phyloP scores from a whole-genome alignment of 2,329 filamentous ascomycete species.

The Herpotrichia juniperi region DNA sequence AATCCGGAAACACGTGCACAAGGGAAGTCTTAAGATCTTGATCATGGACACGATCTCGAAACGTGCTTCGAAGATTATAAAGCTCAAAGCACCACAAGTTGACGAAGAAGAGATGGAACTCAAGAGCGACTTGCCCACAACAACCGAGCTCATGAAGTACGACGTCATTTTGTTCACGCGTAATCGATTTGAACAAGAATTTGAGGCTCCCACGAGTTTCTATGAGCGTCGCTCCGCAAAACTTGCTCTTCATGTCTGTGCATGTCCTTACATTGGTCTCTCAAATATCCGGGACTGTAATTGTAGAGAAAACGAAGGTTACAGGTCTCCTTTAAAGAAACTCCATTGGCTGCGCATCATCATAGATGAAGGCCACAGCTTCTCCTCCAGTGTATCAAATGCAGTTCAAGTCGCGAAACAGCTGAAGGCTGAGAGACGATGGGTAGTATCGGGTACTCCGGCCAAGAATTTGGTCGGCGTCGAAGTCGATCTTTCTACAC shows the following conservation, averaged over 20 bases:
- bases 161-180: constrained; percentile 83
- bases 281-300: constrained; percentile 52
- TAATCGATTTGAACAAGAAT: constrained; percentile 73
- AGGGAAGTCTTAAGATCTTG: constrained; percentile 66
- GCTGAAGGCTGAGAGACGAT: constrained; percentile 70
- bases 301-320: constrained; percentile 50
- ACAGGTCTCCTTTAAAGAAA: constrained; percentile 68
- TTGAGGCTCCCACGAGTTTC: constrained; percentile 55
- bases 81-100: constrained; percentile 11
- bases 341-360: constrained; percentile 89
- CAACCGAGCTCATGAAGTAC: constrained; percentile 65
- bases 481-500: constrained; percentile 60
- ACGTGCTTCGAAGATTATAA: constrained; percentile 23
- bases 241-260: constrained; percentile 32
- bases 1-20: constrained; percentile 75
- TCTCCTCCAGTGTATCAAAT: constrained; percentile 71
- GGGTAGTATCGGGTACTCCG: constrained; percentile 91
- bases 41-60: constrained; percentile 57
- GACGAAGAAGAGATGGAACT: constrained; percentile 30
- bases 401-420: constrained; percentile 63
- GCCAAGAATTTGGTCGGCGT: constrained; percentile 82
- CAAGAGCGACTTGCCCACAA: constrained; percentile 61
- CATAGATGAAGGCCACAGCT: constrained; percentile 88
- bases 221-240: constrained; percentile 46
- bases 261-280: constrained; percentile 52